Evolutionary conservation across 305 asterid species (phyloP).

Genomic region (Plantago lanceolata): DNA sequence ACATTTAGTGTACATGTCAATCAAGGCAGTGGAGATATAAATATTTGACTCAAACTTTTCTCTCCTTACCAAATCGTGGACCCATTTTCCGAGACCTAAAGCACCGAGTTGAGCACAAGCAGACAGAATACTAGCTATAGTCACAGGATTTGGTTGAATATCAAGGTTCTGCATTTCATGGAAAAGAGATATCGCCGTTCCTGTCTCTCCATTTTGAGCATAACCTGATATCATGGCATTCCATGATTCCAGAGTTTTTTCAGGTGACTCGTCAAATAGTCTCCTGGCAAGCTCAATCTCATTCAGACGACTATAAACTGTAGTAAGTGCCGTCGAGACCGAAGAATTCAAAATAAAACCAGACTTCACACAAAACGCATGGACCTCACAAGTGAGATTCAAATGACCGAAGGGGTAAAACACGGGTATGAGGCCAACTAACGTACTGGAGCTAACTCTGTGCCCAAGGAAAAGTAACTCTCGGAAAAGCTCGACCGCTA

Average conservation of each 20-base stretch:
- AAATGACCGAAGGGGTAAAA: constrained; percentile 63
- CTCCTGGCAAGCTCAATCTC: constrained; percentile 56
- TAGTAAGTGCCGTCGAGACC: constrained; percentile 67
- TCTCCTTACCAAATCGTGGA: constrained; percentile 53
- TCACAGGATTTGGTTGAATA: constrained; percentile 63
- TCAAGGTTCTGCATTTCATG: constrained; percentile 69
- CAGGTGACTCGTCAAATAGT: constrained; percentile 60
- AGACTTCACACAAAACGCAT: constrained; percentile 53
- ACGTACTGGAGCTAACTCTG: constrained; percentile 52
- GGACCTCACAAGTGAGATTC: constrained; percentile 48
- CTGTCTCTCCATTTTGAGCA: constrained; percentile 70
- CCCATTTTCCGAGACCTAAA: constrained; percentile 67
- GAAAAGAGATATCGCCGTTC: constrained; percentile 61
- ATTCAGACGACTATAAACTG: constrained; percentile 59
- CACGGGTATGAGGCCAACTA: constrained; percentile 68
- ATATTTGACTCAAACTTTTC: constrained; percentile 51
- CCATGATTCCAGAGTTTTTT: constrained; percentile 70
- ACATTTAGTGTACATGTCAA: constrained; percentile 83
- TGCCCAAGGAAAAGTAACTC: constrained; percentile 45
- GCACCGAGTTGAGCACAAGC: constrained; percentile 87
- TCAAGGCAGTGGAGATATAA: constrained; percentile 61
- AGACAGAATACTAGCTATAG: constrained; percentile 69
- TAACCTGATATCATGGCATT: constrained; percentile 83
- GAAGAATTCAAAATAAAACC: constrained; percentile 41
- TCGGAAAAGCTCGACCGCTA: constrained; percentile 50